These are phyloP conservation scores for Saccharomycopsis lassenensis DNA, from an alignment of 805 yeast genomes.

Conservation along the genomic window DNA sequence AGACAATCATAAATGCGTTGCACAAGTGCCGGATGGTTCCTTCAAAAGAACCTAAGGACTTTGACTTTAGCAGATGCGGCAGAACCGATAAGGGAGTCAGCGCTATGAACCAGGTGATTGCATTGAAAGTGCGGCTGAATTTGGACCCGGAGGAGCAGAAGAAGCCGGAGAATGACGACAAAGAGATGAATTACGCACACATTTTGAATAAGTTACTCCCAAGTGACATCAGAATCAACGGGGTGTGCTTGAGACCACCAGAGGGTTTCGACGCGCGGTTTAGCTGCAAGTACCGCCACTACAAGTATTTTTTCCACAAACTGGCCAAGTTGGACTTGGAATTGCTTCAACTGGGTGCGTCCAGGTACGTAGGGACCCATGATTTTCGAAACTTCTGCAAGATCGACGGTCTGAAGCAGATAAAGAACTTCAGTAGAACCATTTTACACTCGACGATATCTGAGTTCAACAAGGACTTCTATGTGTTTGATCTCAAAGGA, in stretches of 20 bases:
- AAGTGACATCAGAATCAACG: slow-evolving; percentile 69
- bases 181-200: slow-evolving; percentile 67
- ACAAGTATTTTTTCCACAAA: slow-evolving; percentile 66
- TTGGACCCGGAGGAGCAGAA: slow-evolving; percentile 49
- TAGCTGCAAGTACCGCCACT: slow-evolving; percentile 79
- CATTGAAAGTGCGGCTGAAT: slow-evolving; percentile 63
- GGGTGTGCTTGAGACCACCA: slow-evolving; percentile 78
- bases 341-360: slow-evolving; percentile 60
- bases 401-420: slow-evolving; percentile 88
- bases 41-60: slow-evolving; percentile 50
- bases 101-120: slow-evolving; percentile 91
- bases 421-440: slow-evolving; percentile 62
- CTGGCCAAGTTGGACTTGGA: slow-evolving; percentile 45
- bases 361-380: slow-evolving; percentile 54
- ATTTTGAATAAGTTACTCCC: slow-evolving; percentile 74
- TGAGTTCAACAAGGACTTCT: slow-evolving; percentile 31
- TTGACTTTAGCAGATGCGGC: slow-evolving; percentile 56
- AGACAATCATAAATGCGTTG: slow-evolving; percentile 61
- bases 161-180: slow-evolving; percentile 42
- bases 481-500: slow-evolving; percentile 70
- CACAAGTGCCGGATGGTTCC: slow-evolving; percentile 54
- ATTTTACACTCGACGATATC: slow-evolving; percentile 25
- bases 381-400: slow-evolving; percentile 95
- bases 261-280: slow-evolving; percentile 80
- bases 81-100: slow-evolving; percentile 42